phyloP scores from a whole-genome alignment of 176 grass and related monocot genomes.

The Chrysopogon serrulatus region DNA sequence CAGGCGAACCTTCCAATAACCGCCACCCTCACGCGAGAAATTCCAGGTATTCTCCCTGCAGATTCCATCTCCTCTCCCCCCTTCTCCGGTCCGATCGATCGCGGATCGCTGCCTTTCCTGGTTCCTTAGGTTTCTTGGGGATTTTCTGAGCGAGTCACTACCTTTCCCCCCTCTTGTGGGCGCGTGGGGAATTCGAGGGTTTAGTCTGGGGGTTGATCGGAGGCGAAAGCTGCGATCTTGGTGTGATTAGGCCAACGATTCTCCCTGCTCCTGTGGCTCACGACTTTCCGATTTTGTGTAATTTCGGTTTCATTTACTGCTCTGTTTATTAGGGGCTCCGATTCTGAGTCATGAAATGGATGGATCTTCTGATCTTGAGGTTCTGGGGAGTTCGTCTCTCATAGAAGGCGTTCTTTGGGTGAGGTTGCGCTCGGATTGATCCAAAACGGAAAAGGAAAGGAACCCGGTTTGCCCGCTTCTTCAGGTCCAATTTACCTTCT shows the following conservation, averaged over 20 bases:
- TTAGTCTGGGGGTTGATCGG: not conserved
- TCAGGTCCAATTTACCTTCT: not conserved
- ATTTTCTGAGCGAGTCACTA: not conserved
- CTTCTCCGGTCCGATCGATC: not conserved
- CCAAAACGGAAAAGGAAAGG: not conserved
- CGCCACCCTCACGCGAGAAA: not conserved
- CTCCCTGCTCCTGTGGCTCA: not conserved
- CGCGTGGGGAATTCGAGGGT: not conserved
- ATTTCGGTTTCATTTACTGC: not conserved
- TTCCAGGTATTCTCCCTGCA: not conserved
- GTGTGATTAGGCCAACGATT: not conserved
- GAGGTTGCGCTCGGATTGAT: not conserved
- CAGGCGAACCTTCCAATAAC: not conserved
- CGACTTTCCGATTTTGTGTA: not conserved
- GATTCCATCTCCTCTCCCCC: not conserved
- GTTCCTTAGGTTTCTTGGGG: not conserved
- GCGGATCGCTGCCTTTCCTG: not conserved
- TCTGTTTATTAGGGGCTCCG: not conserved
- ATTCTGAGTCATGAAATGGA: not conserved
- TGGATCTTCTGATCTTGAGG: not conserved
- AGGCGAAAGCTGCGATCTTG: not conserved
- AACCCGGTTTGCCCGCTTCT: not conserved
- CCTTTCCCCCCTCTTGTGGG: not conserved
- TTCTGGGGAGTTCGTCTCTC: not conserved
- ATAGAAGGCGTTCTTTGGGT: not conserved